phyloP scores from a whole-genome alignment of 1,284 basidiomycete genomes.

The Trametes versicolor region DNA sequence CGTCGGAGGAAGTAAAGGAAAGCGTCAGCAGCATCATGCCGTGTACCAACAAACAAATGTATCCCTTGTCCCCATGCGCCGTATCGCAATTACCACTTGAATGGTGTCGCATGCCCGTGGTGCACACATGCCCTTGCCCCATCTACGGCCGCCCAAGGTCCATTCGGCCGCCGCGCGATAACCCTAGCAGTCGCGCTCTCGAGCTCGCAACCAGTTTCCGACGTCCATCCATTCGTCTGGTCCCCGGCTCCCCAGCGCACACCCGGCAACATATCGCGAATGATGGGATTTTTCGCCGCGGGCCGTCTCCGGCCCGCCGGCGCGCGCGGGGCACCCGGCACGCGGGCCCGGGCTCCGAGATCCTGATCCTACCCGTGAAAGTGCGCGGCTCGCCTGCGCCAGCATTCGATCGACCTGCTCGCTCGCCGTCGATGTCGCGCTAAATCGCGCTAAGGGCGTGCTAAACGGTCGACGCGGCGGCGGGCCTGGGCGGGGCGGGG shows the following conservation, averaged over 20 bases:
- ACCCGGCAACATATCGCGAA: too few species aligned
- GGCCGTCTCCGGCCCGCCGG: background rate
- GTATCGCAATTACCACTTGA: background rate
- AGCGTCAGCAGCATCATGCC: background rate
- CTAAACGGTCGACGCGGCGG: background rate
- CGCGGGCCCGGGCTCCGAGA: constrained; percentile 6
- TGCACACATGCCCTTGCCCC: background rate
- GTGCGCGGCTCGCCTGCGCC: background rate
- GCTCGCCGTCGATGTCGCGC: background rate
- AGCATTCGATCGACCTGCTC: background rate
- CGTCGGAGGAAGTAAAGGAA: constrained; percentile 1
- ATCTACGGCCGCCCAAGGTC: too few species aligned
- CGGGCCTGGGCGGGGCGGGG: constrained; percentile 1
- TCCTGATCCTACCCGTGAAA: constrained; percentile 14
- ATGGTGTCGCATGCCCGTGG: background rate
- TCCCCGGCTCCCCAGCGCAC: too few species aligned
- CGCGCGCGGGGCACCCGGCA: background rate
- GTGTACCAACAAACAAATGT: too few species aligned
- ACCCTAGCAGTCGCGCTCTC: too few species aligned
- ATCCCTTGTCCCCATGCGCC: background rate
- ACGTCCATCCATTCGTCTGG: background rate
- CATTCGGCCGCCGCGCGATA: background rate
- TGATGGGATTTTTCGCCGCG: background rate
- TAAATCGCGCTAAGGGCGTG: background rate
- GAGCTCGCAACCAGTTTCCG: too few species aligned